Base-by-base conservation (phyloP, 2,329 filamentous ascomycete genomes). In the Cordyceps javanica region DNA sequence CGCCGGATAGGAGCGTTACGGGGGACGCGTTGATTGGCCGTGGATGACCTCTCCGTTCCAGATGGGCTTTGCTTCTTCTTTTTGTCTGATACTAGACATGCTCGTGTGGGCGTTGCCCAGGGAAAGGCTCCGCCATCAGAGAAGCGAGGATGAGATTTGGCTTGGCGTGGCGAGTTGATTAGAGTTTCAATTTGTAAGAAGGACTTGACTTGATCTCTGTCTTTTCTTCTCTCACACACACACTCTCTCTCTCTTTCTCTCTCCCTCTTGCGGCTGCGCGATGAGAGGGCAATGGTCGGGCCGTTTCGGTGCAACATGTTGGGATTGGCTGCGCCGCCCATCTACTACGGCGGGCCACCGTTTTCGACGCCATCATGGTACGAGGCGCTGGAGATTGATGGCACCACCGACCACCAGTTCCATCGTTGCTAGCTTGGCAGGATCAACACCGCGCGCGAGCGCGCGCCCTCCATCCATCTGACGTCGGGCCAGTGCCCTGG, bases 11-110 rank as follows among this genome's bases (percentile, higher is more conserved):
- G 39, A 32, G 51, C 39, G 51, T n/a, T 44, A 25, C 39, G 26
- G n/a, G 51, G n/a, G n/a, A n/a, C 39, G 39, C 21, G 28, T 21
- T 54, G 51, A 54, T 54, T 54, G 51, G 51, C 39, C 21, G 51
- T n/a, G 13, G 21, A 16, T 25, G 26, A 25, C 50, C 50, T 54
- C 38, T 44, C 34, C 34, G n/a, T n/a, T n/a, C n/a, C n/a, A n/a
- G n/a, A n/a, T n/a, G n/a, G n/a, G n/a, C n/a, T n/a, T n/a, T 30
- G 44, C 11, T 3, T 21, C 36, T 8, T 2, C 46, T 49, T 6
- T 49, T 13, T 14, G 21, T 13, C 19, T 28, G 13, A 28, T 28
- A n/a, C n/a, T 26, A 10, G 32, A 23, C 26, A 36, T 13, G 30
- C 14, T 10, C 28, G 30, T 34, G 45, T 49, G 45, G 34, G 46